Evolutionary conservation across 345 rosid species (phyloP).

Genomic region (Eutrema yunnanense): DNA sequence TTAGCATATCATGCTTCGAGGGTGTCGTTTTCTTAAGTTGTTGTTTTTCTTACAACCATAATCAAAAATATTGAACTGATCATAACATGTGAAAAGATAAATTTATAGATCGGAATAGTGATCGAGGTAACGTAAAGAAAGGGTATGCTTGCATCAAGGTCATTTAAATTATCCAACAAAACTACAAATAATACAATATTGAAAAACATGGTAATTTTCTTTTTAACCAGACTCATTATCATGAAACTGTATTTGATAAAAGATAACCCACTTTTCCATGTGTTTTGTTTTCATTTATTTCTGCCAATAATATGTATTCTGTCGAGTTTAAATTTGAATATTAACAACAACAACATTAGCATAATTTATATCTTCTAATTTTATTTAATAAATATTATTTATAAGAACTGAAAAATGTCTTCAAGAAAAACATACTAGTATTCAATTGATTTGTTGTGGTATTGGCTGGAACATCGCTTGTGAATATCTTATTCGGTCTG

Average conservation of each 20-base stretch:
- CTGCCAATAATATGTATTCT: neutral
- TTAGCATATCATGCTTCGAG: neutral
- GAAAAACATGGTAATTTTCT: neutral
- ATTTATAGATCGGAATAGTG: neutral
- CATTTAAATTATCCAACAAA: neutral
- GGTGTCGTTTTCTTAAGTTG: conserved; percentile 2
- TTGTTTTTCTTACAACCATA: conserved; percentile 3
- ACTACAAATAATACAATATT: neutral
- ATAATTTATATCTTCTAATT: neutral
- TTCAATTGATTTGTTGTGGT: neutral
- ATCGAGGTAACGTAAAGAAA: neutral
- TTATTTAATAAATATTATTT: too few species aligned
- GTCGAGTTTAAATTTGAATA: neutral
- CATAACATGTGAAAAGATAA: neutral
- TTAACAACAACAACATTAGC: neutral
- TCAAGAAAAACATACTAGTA: neutral
- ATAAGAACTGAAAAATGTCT: neutral
- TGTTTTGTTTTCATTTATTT: too few species aligned
- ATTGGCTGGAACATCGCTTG: neutral
- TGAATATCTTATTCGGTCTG: neutral
- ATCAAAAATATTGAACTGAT: neutral
- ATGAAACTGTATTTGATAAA: neutral
- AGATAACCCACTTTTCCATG: too few species aligned
- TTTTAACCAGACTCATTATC: neutral
- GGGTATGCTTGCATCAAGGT: neutral